Evolutionary conservation across 2,329 filamentous ascomycete genomes (phyloP), one percentile per base, ranked within the genome.

Genomic region (Penicillium crustosum): DNA sequence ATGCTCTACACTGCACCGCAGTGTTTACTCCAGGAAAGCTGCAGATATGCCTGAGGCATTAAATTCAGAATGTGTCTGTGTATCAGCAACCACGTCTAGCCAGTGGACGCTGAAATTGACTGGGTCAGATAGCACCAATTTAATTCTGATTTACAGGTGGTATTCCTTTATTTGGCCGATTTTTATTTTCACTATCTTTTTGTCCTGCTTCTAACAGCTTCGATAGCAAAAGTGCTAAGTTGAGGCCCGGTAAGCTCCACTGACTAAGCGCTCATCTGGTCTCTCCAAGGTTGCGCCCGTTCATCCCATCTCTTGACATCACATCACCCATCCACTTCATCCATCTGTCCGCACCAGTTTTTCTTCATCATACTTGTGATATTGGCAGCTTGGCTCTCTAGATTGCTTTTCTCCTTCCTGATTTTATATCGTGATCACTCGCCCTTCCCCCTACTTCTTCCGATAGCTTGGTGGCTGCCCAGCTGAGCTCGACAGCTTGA

Each of bases 301-400:
- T 70, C 66, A 61, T 63, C 63, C 69, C 61, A 59, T 67, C 62
- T 70, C 72, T 73, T 75, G 72, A 75, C 72, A 75, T 75, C 72
- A 74, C 72, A 69, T 72, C 71, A 70, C 68, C 66, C 62, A 68
- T 68, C 66, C 61, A 63, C 61, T 62, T 65, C 57, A 61, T 64
- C 64, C 53, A 62, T 55, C 60, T 57, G 45, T 60, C 54, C 51
- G 44, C 59, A 56, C 51, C 15, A 42, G 49, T 31, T 59, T 60
- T 58, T 56, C 57, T 50, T 42, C 57, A 63, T 63, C 65, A 51
- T 57, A 60, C 58, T 55, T 21, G 59, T 61, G 59, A 50, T 48
- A 33, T 48, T 42, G 44, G 53, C 49, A 58, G 54, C 33, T 53
- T 55, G 51, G 55, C 31, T 61, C 47, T 60, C 35, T 50, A 45